Conservation (phyloP, 129 eudicot genomes). For the Centrapalus pauciflorus region DNA sequence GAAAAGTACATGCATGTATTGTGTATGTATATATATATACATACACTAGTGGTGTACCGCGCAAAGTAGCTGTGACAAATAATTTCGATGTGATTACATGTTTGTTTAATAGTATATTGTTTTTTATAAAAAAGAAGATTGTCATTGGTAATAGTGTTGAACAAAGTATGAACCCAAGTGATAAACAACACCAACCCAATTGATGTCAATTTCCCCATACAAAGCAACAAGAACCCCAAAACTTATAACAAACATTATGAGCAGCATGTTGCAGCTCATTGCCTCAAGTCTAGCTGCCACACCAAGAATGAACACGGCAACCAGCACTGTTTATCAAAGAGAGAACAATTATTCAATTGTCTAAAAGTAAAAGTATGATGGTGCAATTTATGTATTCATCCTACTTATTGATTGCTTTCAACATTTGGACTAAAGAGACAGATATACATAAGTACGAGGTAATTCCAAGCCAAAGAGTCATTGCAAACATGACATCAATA, state of each 20-base stretch:
- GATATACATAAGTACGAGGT: slow-evolving; percentile 86
- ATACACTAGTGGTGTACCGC: too few relatives aligned
- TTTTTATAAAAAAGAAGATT: too few relatives aligned
- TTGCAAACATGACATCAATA: slow-evolving; percentile 85
- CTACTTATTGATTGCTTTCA: slow-evolving; percentile 83
- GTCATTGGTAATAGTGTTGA: too few relatives aligned
- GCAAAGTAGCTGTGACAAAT: too few relatives aligned
- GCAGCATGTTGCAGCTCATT: slow-evolving; percentile 77
- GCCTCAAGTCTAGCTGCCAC: slow-evolving; percentile 83
- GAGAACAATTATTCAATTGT: background rate
- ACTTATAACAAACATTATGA: slow-evolving; percentile 88
- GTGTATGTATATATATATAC: too few relatives aligned
- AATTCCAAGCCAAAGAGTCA: slow-evolving; percentile 98
- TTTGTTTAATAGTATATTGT: too few relatives aligned
- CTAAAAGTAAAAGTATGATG: too few relatives aligned
- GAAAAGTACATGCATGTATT: too few relatives aligned
- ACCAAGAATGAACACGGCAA: slow-evolving; percentile 77
- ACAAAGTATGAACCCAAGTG: too few relatives aligned
- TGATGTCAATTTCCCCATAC: slow-evolving; percentile 75
- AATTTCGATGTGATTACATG: too few relatives aligned
- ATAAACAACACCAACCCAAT: slow-evolving; percentile 86
- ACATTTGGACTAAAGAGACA: slow-evolving; percentile 89
- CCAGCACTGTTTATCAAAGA: slow-evolving; percentile 56
- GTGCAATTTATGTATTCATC: background rate
- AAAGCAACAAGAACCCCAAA: slow-evolving; percentile 86